phyloP scores from a whole-genome alignment of 768 basidiomycete species.

The Suillus spraguei region DNA sequence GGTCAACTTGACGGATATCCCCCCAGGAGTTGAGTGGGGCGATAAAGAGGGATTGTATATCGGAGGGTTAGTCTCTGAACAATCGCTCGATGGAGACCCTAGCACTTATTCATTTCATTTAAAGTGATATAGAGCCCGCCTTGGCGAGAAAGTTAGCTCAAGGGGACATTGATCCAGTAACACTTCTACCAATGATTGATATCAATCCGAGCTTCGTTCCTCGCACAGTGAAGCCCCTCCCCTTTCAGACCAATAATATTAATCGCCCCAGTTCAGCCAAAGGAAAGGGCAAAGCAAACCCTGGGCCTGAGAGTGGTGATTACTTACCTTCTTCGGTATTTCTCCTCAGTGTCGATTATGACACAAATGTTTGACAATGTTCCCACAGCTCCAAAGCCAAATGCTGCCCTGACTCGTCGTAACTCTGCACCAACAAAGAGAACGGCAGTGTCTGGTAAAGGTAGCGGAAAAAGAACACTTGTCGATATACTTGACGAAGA shows the following conservation, averaged over 20 bases:
- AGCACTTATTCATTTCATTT: conserved; percentile 13
- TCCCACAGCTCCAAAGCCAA: conserved; percentile 28
- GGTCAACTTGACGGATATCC: conserved; percentile 66
- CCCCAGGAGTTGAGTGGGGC: conserved; percentile 56
- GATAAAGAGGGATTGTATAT: conserved; percentile 71
- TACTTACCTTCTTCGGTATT: conserved; percentile 68
- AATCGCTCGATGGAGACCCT: neutral
- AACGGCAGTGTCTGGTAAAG: conserved; percentile 45
- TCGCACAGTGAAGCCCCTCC: conserved; percentile 47
- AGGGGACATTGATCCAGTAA: conserved; percentile 74
- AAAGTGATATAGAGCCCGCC: conserved; percentile 62
- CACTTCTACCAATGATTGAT: conserved; percentile 70
- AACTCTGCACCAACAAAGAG: conserved; percentile 32
- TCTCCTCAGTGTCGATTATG: conserved; percentile 39
- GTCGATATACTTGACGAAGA: conserved; percentile 73
- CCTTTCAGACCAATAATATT: conserved; percentile 32
- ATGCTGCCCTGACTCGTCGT: conserved; percentile 26
- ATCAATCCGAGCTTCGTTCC: conserved; percentile 72
- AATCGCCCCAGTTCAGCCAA: conserved; percentile 35
- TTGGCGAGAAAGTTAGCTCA: conserved; percentile 67
- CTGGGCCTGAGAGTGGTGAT: conserved; percentile 29
- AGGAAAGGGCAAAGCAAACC: conserved; percentile 49
- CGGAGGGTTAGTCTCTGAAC: conserved; percentile 51
- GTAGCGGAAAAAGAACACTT: conserved; percentile 78
- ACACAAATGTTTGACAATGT: conserved; percentile 34